These are phyloP conservation scores for Solanum clarkiae DNA, from an alignment of 257 asterid genomes.

Conservation along the genomic window DNA sequence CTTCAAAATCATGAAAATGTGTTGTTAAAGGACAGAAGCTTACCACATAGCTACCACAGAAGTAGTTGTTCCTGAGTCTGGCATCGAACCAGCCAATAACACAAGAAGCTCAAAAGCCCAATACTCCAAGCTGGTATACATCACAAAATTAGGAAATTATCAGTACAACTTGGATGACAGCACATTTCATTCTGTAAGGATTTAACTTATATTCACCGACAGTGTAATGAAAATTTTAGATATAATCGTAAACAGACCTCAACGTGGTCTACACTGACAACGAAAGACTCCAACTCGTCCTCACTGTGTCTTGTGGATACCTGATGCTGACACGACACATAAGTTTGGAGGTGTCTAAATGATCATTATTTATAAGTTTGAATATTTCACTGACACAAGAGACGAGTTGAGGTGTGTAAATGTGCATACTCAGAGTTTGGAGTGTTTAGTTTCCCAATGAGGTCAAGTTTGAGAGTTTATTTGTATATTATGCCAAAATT, in stretches of 20 bases:
- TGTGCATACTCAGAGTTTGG: neutral
- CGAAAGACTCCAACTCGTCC: neutral
- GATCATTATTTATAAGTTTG: neutral
- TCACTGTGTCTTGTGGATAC: neutral
- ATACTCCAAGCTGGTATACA: constrained; percentile 54
- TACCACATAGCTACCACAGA: constrained; percentile 84
- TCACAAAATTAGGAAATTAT: neutral
- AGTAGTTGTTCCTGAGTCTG: constrained; percentile 49
- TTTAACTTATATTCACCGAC: neutral
- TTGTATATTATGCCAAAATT: neutral
- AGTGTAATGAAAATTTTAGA: neutral
- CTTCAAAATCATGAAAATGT: neutral
- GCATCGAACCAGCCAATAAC: constrained; percentile 75
- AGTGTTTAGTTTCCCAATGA: too few relatives aligned
- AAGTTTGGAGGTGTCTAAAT: neutral
- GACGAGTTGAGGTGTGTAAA: neutral
- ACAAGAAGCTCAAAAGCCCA: constrained; percentile 92
- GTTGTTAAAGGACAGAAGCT: neutral
- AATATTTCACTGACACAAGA: too few relatives aligned
- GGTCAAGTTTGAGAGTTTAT: neutral
- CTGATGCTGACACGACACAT: neutral
- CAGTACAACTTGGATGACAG: neutral
- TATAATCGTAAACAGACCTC: neutral
- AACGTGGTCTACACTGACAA: neutral
- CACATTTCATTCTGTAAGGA: neutral